Percentiles rank a stretch among this genome's conserved stretches.
These are phyloP conservation scores for Breynia disticha DNA, from an alignment of 441 rosid genomes.

Conservation along the genomic window DNA sequence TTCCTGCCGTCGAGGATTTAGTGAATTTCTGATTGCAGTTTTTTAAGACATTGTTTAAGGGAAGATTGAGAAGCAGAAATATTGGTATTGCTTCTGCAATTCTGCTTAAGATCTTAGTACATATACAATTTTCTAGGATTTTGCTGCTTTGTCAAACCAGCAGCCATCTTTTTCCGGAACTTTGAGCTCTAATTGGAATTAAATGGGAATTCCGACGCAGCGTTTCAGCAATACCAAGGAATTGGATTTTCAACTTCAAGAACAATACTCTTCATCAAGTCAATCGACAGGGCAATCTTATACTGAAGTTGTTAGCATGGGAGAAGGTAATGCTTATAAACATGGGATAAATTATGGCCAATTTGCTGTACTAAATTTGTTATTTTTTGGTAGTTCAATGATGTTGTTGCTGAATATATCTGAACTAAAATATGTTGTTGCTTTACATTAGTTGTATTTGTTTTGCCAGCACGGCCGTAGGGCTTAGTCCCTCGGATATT, in stretches of 20 bases:
- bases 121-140: slow-evolving; percentile 32
- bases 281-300: slow-evolving; percentile 67
- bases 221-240: slow-evolving; percentile 31
- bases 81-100: too few species aligned
- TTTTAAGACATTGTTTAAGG: slow-evolving; percentile 5
- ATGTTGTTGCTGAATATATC: too few species aligned
- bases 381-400: too few species aligned
- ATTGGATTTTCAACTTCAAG: slow-evolving; percentile 40
- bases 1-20: slow-evolving; percentile 13
- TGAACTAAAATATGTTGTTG: too few species aligned
- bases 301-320: slow-evolving; percentile 40
- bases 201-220: slow-evolving; percentile 34
- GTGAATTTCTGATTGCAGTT: slow-evolving; percentile 7
- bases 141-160: slow-evolving; percentile 23
- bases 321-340: slow-evolving; percentile 29
- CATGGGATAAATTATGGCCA: not conserved
- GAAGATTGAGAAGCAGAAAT: slow-evolving; percentile 6
- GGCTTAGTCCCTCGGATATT: too few species aligned
- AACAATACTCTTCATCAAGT: slow-evolving; percentile 53
- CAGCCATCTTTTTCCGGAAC: slow-evolving; percentile 27
- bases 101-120: slow-evolving; percentile 23
- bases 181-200: slow-evolving; percentile 45
- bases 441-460: too few species aligned
- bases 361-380: too few species aligned
- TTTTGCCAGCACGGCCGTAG: too few species aligned